Conservation (phyloP, 352 stramenopile species). For the Globisporangium splendens region DNA sequence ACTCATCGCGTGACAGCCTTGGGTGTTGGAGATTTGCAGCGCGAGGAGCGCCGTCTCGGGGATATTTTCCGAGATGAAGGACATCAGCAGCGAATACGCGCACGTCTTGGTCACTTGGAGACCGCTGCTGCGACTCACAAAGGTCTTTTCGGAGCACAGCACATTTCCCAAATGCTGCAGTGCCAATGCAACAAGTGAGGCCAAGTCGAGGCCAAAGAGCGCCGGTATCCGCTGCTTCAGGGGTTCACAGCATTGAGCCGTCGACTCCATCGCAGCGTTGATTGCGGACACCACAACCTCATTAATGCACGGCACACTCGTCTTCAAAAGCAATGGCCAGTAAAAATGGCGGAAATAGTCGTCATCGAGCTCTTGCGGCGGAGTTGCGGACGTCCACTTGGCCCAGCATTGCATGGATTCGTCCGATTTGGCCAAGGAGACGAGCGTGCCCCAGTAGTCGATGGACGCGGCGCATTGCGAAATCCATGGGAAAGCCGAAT, state of each 20-base stretch:
- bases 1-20: conserved; percentile 3
- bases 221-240: not conserved
- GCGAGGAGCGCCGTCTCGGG: not conserved
- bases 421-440: not conserved
- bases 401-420: not conserved
- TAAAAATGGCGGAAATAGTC: conserved; percentile 1
- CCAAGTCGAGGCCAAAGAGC: not conserved
- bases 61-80: conserved; percentile 1
- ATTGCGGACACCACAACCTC: not conserved
- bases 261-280: not conserved
- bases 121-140: not conserved
- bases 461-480: conserved; percentile 3
- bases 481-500: not conserved
- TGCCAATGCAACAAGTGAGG: not conserved
- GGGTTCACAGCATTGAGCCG: not conserved
- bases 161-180: not conserved
- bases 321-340: not conserved
- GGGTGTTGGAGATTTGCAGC: conserved; percentile 1
- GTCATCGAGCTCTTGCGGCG: conserved; percentile 1
- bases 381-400: too few relatives aligned
- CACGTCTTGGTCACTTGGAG: not conserved
- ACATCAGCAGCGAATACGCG: not conserved
- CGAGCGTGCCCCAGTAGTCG: not conserved
- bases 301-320: not conserved
- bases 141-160: not conserved